Conservation (phyloP, 805 yeast species). For the Suhomyces vadensis region DNA sequence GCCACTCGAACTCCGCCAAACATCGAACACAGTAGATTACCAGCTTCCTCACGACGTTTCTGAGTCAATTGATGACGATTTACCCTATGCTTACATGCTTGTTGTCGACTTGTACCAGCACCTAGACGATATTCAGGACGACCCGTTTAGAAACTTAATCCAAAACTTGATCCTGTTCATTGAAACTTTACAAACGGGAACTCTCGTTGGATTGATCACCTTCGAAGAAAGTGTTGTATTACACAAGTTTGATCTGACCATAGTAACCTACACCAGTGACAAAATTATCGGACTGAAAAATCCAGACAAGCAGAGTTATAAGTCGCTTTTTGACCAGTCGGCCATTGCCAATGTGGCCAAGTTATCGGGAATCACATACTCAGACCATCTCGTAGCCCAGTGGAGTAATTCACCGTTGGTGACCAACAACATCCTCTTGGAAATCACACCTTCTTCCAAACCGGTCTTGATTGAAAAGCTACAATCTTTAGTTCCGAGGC, state of each 20-base stretch:
- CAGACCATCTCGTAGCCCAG: neutral
- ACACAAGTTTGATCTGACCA: constrained; percentile 16
- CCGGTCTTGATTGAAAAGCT: constrained; percentile 13
- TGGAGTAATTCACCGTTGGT: constrained; percentile 15
- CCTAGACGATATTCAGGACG: constrained; percentile 20
- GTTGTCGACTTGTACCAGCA: constrained; percentile 35
- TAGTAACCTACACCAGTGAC: neutral
- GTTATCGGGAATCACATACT: neutral
- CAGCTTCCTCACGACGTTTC: constrained; percentile 30
- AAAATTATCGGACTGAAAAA: neutral
- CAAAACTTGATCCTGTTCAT: constrained; percentile 16
- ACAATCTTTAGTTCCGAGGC: constrained; percentile 21
- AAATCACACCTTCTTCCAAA: constrained; percentile 10
- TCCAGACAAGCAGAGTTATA: constrained; percentile 1
- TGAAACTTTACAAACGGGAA: constrained; percentile 17
- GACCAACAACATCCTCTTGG: constrained; percentile 10
- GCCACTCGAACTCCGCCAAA: constrained; percentile 29
- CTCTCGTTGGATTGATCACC: constrained; percentile 27
- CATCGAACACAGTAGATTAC: constrained; percentile 33
- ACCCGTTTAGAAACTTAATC: constrained; percentile 16
- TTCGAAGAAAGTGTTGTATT: constrained; percentile 29
- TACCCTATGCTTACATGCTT: constrained; percentile 20
- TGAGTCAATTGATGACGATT: constrained; percentile 5
- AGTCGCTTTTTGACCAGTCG: constrained; percentile 5
- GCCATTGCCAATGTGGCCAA: constrained; percentile 4